A percentile compares a stretch with the other conserved stretches of the same genome.
Evolutionary conservation across 371 early-diverging fungal genomes (phyloP).

Genomic region (Mucor racemosus): DNA sequence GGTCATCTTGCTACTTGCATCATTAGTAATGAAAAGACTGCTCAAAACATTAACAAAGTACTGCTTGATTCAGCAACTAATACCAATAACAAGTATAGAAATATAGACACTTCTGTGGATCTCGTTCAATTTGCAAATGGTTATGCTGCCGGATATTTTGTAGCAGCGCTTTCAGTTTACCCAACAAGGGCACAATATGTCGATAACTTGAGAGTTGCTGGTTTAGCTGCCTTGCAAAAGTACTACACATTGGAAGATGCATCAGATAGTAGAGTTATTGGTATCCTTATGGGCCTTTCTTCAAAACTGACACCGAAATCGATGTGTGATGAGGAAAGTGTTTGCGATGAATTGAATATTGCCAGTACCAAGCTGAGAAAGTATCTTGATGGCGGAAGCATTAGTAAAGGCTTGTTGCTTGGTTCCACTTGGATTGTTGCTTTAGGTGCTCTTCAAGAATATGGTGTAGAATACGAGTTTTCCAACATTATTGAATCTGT

Average conservation of each 20-base stretch:
- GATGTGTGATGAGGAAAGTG: constrained; percentile 29
- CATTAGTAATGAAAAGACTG: constrained; percentile 53
- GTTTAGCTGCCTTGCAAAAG: constrained; percentile 16
- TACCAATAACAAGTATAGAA: constrained; percentile 9
- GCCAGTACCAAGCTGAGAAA: constrained; percentile 26
- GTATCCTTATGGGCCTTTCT: constrained; percentile 52
- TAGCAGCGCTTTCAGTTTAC: constrained; percentile 46
- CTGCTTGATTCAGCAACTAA: constrained; percentile 25
- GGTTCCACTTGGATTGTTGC: constrained; percentile 45
- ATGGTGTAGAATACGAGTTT: constrained; percentile 24
- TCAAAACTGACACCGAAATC: constrained; percentile 27
- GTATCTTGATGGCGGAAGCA: constrained; percentile 21
- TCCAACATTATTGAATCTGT: constrained; percentile 28
- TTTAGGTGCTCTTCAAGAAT: constrained; percentile 20
- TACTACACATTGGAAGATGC: constrained; percentile 18
- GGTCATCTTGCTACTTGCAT: constrained; percentile 54
- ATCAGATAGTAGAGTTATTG: constrained; percentile 38
- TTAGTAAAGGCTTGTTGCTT: constrained; percentile 34
- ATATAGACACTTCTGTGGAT: constrained; percentile 42
- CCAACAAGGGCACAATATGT: constrained; percentile 53
- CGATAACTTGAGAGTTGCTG: constrained; percentile 25
- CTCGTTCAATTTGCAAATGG: constrained; percentile 56
- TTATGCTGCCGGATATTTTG: constrained; percentile 53
- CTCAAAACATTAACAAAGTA: constrained; percentile 19
- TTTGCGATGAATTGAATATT: constrained; percentile 30